Conservation (phyloP, 2,329 filamentous ascomycete species). For the Neurospora sp. region DNA sequence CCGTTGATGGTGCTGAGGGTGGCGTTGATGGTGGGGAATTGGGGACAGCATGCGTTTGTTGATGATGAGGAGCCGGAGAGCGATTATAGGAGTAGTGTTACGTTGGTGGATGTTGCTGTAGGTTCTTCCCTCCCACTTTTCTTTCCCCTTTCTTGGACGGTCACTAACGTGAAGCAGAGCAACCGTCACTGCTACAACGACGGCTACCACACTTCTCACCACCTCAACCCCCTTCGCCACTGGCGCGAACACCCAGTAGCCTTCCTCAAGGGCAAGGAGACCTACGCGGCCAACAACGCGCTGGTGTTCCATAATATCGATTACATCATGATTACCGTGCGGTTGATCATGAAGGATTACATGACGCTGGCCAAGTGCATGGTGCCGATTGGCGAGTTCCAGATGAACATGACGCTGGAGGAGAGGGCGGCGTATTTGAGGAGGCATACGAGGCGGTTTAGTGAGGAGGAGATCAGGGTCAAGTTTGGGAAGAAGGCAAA, state of each 20-base stretch:
- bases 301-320: slow-evolving; percentile 76
- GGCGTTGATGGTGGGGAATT: slow-evolving; percentile 74
- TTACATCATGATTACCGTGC: slow-evolving; percentile 66
- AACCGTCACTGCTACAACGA: slow-evolving; percentile 79
- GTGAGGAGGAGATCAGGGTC: slow-evolving; percentile 50
- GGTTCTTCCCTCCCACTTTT: slow-evolving; percentile 23
- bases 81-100: slow-evolving; percentile 71
- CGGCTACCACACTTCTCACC: slow-evolving; percentile 73
- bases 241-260: slow-evolving; percentile 72
- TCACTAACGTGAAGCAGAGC: too few relatives aligned
- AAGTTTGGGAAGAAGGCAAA: slow-evolving; percentile 35
- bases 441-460: slow-evolving; percentile 51
- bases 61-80: slow-evolving; percentile 66
- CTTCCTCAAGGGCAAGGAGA: slow-evolving; percentile 59
- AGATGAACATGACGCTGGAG: slow-evolving; percentile 55
- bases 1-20: slow-evolving; percentile 58
- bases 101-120: slow-evolving; percentile 68
- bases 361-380: slow-evolving; percentile 57
- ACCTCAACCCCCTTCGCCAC: slow-evolving; percentile 67
- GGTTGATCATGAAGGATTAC: slow-evolving; percentile 63
- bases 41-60: slow-evolving; percentile 76
- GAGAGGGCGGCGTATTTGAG: slow-evolving; percentile 54
- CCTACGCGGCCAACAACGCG: slow-evolving; percentile 57
- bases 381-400: slow-evolving; percentile 59
- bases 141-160: neutral